Evolutionary conservation across 2,329 filamentous ascomycete species (phyloP), one percentile per base, ranked within the genome.

Genomic region (Colletotrichum sp.): DNA sequence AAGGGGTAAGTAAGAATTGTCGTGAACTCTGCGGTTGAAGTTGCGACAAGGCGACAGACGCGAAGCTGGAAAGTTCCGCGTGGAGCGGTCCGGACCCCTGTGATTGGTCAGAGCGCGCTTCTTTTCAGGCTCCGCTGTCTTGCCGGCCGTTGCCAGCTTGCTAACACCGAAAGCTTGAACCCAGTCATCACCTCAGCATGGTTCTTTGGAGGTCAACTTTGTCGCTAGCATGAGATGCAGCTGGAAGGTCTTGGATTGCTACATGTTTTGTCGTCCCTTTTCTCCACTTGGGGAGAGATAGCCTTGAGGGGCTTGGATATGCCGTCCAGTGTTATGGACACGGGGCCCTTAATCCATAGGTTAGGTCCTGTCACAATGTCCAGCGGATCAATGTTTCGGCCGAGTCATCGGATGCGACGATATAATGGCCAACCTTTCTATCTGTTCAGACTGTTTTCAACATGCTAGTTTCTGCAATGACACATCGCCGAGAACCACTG

Each of bases 1-100:
- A 38, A n/a, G 15, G 36, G 16, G 21, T 1, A 30, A 21, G 6
- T 28, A 43, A 30, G 15, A 24, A 32, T n/a, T 34, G 48, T n/a
- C 3, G 30, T 15, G 32, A 58, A 13, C 16, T 18, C 10, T 13
- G 48, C 7, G 30, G 70, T 69, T 71, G 68, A 57, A 60, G 74
- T 76, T 73, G 74, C 58, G 57, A 52, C 43, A 6, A 60, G 65
- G 58, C 65, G 24, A 24, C 26, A 28, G 21, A 55, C 65, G 69
- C 73, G 73, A 63, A 64, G 63, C 58, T 74, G 74, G 74, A 76
- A 69, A 76, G 71, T 76, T 76, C 74, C 74, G 74, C 36, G 64
- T 60, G 74, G 70, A 63, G 64, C 15, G 9, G 21, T 28, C 16
- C 6, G 43, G 26, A 7, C 64, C 32, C 16, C 43, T 28, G 5